Conservation (phyloP, 2,329 filamentous ascomycete genomes). For the Phyllosticta capitalensis region DNA sequence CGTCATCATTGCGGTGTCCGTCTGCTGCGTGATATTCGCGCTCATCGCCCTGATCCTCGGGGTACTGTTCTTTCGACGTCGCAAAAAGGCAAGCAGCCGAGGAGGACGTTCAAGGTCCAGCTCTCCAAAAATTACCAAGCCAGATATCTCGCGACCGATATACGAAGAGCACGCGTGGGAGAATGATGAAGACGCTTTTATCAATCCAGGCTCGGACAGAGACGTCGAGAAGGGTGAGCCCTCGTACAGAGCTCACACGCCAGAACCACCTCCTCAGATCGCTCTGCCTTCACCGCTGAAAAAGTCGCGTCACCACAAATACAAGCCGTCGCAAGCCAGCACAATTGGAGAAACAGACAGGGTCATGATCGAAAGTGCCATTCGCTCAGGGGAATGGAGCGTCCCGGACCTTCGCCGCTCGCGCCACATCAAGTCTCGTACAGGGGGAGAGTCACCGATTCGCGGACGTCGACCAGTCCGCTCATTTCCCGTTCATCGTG, state of each 20-base stretch:
- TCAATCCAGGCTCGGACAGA: slow-evolving; percentile 15
- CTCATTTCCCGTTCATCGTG: slow-evolving; percentile 11
- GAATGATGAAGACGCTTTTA: slow-evolving; percentile 14
- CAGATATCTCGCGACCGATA: slow-evolving; percentile 34
- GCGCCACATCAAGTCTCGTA: slow-evolving; percentile 25
- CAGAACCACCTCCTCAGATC: slow-evolving; percentile 29
- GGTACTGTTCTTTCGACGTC: slow-evolving; percentile 17
- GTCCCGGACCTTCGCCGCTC: slow-evolving; percentile 12
- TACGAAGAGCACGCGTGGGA: slow-evolving; percentile 21
- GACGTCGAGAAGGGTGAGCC: slow-evolving; percentile 32
- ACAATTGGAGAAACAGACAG: slow-evolving; percentile 31
- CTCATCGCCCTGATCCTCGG: slow-evolving; percentile 15
- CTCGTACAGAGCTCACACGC: slow-evolving; percentile 13
- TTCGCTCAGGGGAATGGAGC: slow-evolving; percentile 21
- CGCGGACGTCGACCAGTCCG: slow-evolving; percentile 1
- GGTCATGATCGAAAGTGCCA: slow-evolving; percentile 21
- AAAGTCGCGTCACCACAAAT: slow-evolving; percentile 10
- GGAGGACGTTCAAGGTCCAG: neutral
- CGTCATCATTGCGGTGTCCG: slow-evolving; percentile 11
- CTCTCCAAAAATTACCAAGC: slow-evolving; percentile 13
- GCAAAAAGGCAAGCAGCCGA: slow-evolving; percentile 14
- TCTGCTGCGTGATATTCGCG: slow-evolving; percentile 23
- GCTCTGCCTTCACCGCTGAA: slow-evolving; percentile 4
- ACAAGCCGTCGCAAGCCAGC: slow-evolving; percentile 27
- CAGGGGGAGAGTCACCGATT: slow-evolving; percentile 20